Base-by-base conservation (phyloP, 1,139 yeast species). In the Yamadazyma diddensiae region DNA sequence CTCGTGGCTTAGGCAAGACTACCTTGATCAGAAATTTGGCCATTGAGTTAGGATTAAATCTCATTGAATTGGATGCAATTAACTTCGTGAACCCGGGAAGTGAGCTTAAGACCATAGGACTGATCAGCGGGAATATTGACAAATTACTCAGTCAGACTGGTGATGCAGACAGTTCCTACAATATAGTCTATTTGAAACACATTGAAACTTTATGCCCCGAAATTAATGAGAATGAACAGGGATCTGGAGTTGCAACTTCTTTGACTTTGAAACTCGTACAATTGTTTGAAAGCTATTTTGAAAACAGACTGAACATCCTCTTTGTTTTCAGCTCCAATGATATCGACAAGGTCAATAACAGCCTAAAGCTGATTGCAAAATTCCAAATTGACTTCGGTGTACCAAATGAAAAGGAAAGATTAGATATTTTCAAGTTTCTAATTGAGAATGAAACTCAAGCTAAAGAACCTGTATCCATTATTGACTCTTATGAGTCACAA, bases 1-100 rank as follows among this genome's bases (percentile, higher is more conserved):
- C 79, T 21, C 65, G 94, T 34, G 90, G 86, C 5, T 77, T 85
- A 6, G 98, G 98, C 0, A 92, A 92, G 49, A 55, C 82, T 0
- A 76, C 82, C 0, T 52, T 84, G 22, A 74, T 86, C 0, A 58
- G 73, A 35, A 73, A 76, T 37, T 50, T 79, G 2, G 70, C 84
- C 0, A 56, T 65, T 6, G 74, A 74, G 24, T 53, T 81, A 33
- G 96, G 97, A 0, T 57, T 81, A 15, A 84, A 85, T 45, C 57
- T 83, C 10, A 62, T 83, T 26, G 85, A 78, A 32, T 58, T 92
- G 11, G 95, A 88, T 46, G 80, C 88, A 26, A 71, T 77, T 45
- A 78, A 70, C 17, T 55, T 74, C n/a, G 58, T 79, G 6, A 73
- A 76, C 37, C 74, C 79, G 1, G 88, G 90, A 2, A 78, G 85